Conservation (phyloP, 257 asterid species). For the Pogostemon cablin region DNA sequence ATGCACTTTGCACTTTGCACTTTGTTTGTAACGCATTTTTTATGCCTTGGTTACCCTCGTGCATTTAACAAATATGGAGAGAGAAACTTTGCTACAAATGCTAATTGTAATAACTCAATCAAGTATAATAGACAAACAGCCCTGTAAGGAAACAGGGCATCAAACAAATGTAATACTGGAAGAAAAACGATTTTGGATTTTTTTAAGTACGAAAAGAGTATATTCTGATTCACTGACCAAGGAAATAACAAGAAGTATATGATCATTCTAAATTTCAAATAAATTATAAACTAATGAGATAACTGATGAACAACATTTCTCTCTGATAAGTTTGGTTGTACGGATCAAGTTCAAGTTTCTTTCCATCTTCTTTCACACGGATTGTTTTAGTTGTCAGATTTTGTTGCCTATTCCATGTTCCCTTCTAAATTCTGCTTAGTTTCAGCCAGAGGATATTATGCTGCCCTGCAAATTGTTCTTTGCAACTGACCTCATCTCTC, state of each 20-base stretch:
- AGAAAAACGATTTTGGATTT: background rate
- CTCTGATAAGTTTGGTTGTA: background rate
- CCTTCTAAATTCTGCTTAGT: background rate
- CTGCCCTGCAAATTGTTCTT: background rate
- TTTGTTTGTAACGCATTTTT: no score
- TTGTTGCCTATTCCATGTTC: background rate
- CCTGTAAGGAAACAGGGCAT: background rate
- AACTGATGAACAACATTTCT: background rate
- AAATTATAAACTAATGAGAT: background rate
- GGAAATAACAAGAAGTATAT: background rate
- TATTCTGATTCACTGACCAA: background rate
- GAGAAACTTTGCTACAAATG: no score
- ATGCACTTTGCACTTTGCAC: no score
- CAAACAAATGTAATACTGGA: background rate
- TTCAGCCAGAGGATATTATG: background rate
- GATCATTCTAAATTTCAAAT: no score
- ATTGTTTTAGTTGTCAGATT: background rate
- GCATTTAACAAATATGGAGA: no score
- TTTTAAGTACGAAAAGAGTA: slow-evolving; percentile 4
- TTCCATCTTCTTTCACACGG: background rate
- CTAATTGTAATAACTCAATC: no score
- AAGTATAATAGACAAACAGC: background rate
- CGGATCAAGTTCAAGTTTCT: background rate
- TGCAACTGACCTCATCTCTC: background rate
- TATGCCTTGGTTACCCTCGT: no score